These are phyloP conservation scores for Beauveria pseudobassiana DNA, from an alignment of 2,329 filamentous ascomycete genomes.

Conservation along the genomic window DNA sequence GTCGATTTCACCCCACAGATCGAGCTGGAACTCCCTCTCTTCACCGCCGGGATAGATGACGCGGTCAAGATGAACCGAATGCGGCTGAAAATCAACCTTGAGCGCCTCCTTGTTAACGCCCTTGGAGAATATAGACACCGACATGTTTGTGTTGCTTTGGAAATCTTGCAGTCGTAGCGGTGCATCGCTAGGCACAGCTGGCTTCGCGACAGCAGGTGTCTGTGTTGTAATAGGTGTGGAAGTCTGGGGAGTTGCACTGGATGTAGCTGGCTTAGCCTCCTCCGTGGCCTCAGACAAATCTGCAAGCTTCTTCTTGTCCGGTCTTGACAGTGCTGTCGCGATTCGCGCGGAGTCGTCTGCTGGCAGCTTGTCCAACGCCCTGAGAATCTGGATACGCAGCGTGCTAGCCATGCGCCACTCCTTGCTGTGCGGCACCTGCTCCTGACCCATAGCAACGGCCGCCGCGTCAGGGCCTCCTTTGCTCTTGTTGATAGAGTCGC, in stretches of 20 bases:
- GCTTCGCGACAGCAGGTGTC: neutral
- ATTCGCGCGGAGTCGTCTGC: conserved; percentile 38
- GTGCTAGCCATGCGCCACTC: conserved; percentile 35
- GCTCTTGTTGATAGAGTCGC: conserved; percentile 24
- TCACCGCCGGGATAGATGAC: conserved; percentile 39
- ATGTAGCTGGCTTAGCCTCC: conserved; percentile 13
- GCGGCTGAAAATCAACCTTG: conserved; percentile 26
- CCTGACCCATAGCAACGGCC: conserved; percentile 2
- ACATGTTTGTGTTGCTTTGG: conserved; percentile 27
- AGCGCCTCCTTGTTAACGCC: conserved; percentile 33
- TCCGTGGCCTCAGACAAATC: conserved; percentile 1
- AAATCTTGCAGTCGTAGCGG: conserved; percentile 27
- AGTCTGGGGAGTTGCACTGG: neutral
- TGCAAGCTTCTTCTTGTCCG: conserved; percentile 24
- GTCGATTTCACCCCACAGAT: conserved; percentile 61
- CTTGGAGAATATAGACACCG: conserved; percentile 36
- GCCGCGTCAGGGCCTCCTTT: conserved; percentile 1
- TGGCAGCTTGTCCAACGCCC: conserved; percentile 35
- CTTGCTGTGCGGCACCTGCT: conserved; percentile 12
- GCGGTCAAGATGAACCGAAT: conserved; percentile 21
- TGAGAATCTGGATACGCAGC: conserved; percentile 41
- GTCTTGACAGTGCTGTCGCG: conserved; percentile 29
- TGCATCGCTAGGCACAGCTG: conserved; percentile 16
- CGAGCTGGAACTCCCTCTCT: conserved; percentile 52
- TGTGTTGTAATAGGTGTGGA: neutral